Evolutionary conservation across 2,329 filamentous ascomycete genomes (phyloP), one percentile per base, ranked within the genome.

Genomic region (Fusarium kyushuense): DNA sequence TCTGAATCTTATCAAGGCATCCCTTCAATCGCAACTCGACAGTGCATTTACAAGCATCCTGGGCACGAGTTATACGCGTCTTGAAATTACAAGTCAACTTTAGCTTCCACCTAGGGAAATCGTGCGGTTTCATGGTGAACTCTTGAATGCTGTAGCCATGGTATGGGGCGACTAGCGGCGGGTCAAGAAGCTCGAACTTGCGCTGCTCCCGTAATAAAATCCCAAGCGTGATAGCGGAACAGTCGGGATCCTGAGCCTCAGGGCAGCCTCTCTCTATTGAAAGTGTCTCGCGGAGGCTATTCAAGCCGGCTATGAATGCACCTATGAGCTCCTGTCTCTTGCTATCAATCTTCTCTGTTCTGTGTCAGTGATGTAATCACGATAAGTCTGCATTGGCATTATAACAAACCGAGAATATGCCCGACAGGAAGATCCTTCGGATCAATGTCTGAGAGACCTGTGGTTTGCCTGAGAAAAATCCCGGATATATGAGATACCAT

Each of bases 241-340:
- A 63, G 8, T 17, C 1, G 13, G 9, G 4, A 17, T 29, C 3
- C 7, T 10, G 3, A 27, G 6, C 0, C 16, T 12, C 0, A 6
- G 3, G 5, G n/a, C 51, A 59, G 11, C 4, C n/a, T 0, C 2
- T 0, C 8, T 33, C 21, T 5, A 1, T 14, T 4, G 2, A 29
- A 17, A 45, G 27, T 11, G 1, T 19, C 12, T 9, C 0, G 1
- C 29, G 33, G 8, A 57, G 40, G 0, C 23, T 4, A 1, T 47
- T 4, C 5, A 63, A 10, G 0, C 2, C 11, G 2, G 0, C 1
- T 0, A 57, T 5, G 6, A 57, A 4, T 6, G 3, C 8, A 0
- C 8, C 2, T 12, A 64, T 19, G 2, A 35, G 13, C 3, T 58
- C 13, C 21, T 38, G 19, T 11, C 40, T 46, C 6, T 2, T 36